These are phyloP conservation scores for Ephemerocybe angulata DNA, from an alignment of 768 basidiomycete species.

Conservation along the genomic window DNA sequence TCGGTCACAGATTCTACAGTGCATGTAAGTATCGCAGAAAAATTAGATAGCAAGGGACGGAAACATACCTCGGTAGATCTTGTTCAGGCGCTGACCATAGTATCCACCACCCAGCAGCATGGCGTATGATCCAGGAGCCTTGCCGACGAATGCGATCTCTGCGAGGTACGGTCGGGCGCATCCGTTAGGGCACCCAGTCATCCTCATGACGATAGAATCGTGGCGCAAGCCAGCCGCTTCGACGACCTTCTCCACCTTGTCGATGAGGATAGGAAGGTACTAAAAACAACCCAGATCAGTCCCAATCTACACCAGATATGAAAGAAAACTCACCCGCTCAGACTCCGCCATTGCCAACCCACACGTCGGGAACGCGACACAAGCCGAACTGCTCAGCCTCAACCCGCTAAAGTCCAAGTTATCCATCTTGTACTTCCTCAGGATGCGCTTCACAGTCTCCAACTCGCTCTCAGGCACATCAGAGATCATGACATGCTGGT, in stretches of 20 bases:
- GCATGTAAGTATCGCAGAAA: background rate
- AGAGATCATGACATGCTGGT: slow-evolving; percentile 89
- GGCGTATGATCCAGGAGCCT: slow-evolving; percentile 86
- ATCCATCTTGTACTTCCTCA: slow-evolving; percentile 86
- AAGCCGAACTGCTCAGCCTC: slow-evolving; percentile 88
- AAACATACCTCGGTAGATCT: slow-evolving; percentile 79
- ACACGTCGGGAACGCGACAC: slow-evolving; percentile 97
- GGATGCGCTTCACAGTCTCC: slow-evolving; percentile 68
- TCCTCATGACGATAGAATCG: slow-evolving; percentile 96
- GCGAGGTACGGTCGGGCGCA: slow-evolving; percentile 93
- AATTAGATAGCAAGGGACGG: background rate
- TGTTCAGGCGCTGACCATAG: slow-evolving; percentile 91
- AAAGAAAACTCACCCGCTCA: slow-evolving; percentile 39
- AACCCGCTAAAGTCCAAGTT: slow-evolving; percentile 76
- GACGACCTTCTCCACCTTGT: slow-evolving; percentile 92
- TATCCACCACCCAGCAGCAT: slow-evolving; percentile 98
- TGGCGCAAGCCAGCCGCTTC: slow-evolving; percentile 91
- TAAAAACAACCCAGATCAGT: slow-evolving; percentile 22
- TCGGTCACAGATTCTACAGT: slow-evolving; percentile 77
- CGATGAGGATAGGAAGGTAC: slow-evolving; percentile 90
- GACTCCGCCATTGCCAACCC: slow-evolving; percentile 55
- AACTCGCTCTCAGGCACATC: slow-evolving; percentile 76
- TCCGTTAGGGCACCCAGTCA: slow-evolving; percentile 96
- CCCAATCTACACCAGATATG: slow-evolving; percentile 1
- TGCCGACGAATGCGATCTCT: slow-evolving; percentile 97